These are phyloP conservation scores for Lipomyces yamadae DNA, from an alignment of 805 yeast species.

Conservation along the genomic window DNA sequence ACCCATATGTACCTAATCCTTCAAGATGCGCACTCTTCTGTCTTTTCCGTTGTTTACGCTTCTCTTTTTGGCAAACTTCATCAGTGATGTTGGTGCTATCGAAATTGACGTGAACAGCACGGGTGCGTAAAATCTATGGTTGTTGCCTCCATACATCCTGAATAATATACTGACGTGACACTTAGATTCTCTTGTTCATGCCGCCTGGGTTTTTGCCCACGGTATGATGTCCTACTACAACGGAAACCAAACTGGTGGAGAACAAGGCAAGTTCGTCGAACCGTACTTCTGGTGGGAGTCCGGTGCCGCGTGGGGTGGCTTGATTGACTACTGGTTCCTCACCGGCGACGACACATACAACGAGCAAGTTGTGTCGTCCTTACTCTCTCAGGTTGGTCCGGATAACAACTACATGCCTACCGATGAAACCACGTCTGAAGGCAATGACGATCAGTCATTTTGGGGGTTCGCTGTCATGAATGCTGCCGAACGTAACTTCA, in stretches of 20 bases:
- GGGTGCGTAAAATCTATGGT: conserved; percentile 1
- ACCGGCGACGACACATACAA: conserved; percentile 73
- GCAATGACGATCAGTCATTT: conserved; percentile 96
- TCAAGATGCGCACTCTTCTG: neutral
- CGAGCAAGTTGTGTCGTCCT: conserved; percentile 60
- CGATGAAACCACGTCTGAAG: conserved; percentile 90
- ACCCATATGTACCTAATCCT: neutral
- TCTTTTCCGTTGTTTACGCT: neutral
- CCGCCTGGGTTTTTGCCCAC: conserved; percentile 56
- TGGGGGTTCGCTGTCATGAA: conserved; percentile 95
- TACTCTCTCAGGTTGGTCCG: conserved; percentile 74
- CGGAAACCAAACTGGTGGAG: conserved; percentile 68
- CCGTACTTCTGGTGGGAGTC: conserved; percentile 99
- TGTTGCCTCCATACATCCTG: neutral
- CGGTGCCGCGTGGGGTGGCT: conserved; percentile 81
- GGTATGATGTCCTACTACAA: conserved; percentile 75
- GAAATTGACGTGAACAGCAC: neutral
- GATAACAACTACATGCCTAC: conserved; percentile 80
- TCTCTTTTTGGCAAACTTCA: neutral
- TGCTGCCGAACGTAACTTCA: conserved; percentile 87
- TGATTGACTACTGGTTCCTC: conserved; percentile 76
- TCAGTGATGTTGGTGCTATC: neutral
- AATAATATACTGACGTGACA: conserved; percentile 3
- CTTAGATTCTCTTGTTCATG: conserved; percentile 53
- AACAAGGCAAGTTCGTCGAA: conserved; percentile 81